Base-by-base conservation (phyloP, 352 stramenopile genomes). In the Phytophthora constricta region DNA sequence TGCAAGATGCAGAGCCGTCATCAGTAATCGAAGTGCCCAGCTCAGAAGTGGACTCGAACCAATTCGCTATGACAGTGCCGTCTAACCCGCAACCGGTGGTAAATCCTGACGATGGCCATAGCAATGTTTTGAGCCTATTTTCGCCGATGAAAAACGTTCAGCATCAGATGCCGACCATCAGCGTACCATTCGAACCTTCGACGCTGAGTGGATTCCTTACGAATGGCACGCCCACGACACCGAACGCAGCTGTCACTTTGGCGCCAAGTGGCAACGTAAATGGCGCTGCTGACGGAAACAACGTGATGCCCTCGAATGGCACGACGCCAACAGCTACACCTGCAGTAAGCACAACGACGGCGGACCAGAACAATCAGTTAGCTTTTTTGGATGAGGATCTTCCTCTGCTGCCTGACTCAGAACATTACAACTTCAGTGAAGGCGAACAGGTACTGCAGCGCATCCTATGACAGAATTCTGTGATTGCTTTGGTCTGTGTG, bases 71-170 rank as follows among this genome's bases (percentile, higher is more conserved):
- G 69, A 82, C 65, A 22, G 58, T 83, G 2, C 67, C 73, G 27
- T 70, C 55, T 5, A 76, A 55, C 17, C 52, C 60, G 17, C 20
- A 62, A 0, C 45, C 73, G 23, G 33, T 66, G 23, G 27, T 50
- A 2, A 57, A 64, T 26, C 25, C 59, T 27, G 62, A 71, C 16
- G 64, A 62, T 3, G 63, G 54, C n/a, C 60, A 74, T 5, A 92
- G 77, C 65, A 92, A 89, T 41, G 64, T 91, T 14, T 66, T 95
- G 37, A 95, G 87, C 59, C 77, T 95, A n/a, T 94, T 95, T 59
- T 91, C 86, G 1, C 74, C 74, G 37, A 57, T 77, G 8, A 77
- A 58, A 28, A 63, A 58, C n/a, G 50, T 66, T 11, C 41, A 47
- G 41, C 39, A 39, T 31, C 28, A 20, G 19, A 41, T 70, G 17